These are phyloP conservation scores for Quambalaria eucalypti DNA, from an alignment of 1,284 basidiomycete genomes.

Conservation along the genomic window DNA sequence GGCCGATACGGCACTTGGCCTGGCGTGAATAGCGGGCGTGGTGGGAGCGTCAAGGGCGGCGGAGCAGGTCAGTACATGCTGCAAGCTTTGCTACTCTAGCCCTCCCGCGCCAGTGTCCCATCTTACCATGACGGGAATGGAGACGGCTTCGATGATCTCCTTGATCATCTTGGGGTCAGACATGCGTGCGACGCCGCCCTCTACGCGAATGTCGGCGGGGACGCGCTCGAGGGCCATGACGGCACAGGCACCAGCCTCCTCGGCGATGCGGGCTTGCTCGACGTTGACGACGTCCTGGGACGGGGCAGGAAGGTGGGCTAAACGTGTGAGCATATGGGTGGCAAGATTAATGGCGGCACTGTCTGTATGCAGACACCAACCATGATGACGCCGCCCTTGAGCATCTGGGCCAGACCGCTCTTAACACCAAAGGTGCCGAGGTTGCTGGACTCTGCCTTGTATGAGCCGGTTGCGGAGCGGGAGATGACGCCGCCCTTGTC, in stretches of 20 bases:
- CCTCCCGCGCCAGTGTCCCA: constrained; percentile 49
- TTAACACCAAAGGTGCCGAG: constrained; percentile 85
- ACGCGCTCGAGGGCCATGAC: constrained; percentile 86
- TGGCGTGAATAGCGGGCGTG: constrained; percentile 53
- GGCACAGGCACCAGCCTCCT: constrained; percentile 93
- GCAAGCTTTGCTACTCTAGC: neutral
- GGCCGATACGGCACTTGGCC: constrained; percentile 91
- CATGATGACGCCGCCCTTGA: constrained; percentile 50
- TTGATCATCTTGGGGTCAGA: constrained; percentile 90
- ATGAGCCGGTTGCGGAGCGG: constrained; percentile 50
- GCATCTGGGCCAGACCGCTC: constrained; percentile 53
- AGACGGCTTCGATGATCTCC: constrained; percentile 64
- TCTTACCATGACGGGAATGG: constrained; percentile 18
- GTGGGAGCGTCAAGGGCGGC: constrained; percentile 5
- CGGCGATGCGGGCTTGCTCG: constrained; percentile 86
- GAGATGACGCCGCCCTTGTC: constrained; percentile 20
- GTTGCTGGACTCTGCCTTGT: constrained; percentile 52
- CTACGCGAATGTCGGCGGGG: constrained; percentile 71
- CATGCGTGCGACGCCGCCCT: constrained; percentile 46
- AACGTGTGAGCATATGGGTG: constrained; percentile 49
- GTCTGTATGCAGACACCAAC: constrained; percentile 8
- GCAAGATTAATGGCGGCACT: constrained; percentile 54
- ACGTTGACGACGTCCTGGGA: constrained; percentile 56
- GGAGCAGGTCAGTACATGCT: neutral
- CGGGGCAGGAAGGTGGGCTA: constrained; percentile 4